Conservation (phyloP, 257 asterid species). For the Verbena officinalis region DNA sequence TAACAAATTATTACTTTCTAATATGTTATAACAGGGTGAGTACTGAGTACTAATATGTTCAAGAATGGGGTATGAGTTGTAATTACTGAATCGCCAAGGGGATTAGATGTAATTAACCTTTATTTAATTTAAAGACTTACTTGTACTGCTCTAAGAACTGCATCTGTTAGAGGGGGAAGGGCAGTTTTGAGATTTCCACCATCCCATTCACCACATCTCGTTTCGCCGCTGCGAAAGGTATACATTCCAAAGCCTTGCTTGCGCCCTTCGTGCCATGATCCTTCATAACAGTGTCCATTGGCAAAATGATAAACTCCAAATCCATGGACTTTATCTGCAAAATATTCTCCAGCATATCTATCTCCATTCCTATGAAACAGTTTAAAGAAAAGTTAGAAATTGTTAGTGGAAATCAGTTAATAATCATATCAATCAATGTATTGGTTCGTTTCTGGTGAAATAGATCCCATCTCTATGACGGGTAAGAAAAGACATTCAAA, state of each 20-base stretch:
- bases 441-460: conserved; percentile 17
- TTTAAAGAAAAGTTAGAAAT: background rate
- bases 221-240: conserved; percentile 62
- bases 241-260: conserved; percentile 87
- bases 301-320: conserved; percentile 85
- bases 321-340: conserved; percentile 84
- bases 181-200: conserved; percentile 57
- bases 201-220: conserved; percentile 82
- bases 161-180: conserved; percentile 41
- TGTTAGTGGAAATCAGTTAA: background rate
- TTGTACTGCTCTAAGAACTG: conserved; percentile 69
- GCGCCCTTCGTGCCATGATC: conserved; percentile 97
- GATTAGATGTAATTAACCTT: too few relatives aligned
- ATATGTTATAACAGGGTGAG: too few relatives aligned
- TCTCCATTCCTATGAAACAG: conserved; percentile 69
- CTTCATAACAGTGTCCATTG: conserved; percentile 86
- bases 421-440: background rate
- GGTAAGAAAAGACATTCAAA: conserved; percentile 28
- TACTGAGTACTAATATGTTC: too few relatives aligned
- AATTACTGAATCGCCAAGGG: too few relatives aligned
- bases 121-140: conserved; percentile 26
- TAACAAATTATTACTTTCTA: too few relatives aligned
- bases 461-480: conserved; percentile 23
- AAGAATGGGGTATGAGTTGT: too few relatives aligned
- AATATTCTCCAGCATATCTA: conserved; percentile 82